These are phyloP conservation scores for Xylariaceae sp. DNA, from an alignment of 2,329 filamentous ascomycete species.

Conservation along the genomic window DNA sequence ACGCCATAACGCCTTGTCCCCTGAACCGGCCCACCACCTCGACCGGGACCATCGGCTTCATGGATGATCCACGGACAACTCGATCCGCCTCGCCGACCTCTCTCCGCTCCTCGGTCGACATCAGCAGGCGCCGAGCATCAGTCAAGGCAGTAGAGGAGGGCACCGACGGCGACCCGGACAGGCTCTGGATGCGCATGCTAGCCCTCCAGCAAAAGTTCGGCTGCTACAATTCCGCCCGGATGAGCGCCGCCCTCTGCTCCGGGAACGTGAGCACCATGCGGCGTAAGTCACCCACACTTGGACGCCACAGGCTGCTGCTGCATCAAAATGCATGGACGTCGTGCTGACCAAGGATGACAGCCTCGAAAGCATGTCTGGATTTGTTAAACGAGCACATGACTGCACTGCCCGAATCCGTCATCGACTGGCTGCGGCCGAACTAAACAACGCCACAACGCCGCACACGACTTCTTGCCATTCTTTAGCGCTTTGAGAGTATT, in stretches of 20 bases:
- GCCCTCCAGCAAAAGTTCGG: conserved; percentile 44
- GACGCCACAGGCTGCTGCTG: too few relatives aligned
- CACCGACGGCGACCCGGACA: conserved; percentile 38
- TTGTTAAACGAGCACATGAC: conserved; percentile 34
- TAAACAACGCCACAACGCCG: neutral
- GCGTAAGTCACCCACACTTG: conserved; percentile 37
- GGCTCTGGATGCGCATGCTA: conserved; percentile 48
- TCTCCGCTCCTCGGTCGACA: conserved; percentile 20
- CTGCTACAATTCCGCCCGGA: conserved; percentile 48
- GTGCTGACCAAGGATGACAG: conserved; percentile 14
- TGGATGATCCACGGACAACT: conserved; percentile 18
- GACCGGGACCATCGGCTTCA: conserved; percentile 1
- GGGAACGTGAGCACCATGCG: conserved; percentile 40
- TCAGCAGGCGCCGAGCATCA: conserved; percentile 26
- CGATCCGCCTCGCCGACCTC: conserved; percentile 29
- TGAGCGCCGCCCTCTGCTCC: conserved; percentile 44
- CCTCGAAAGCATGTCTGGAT: conserved; percentile 34
- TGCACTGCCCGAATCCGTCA: conserved; percentile 26
- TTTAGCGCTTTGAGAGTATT: neutral
- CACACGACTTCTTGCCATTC: neutral
- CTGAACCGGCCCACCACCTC: conserved; percentile 10
- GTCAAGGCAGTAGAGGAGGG: conserved; percentile 33
- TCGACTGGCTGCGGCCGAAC: conserved; percentile 20
- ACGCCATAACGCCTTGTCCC: conserved; percentile 35
- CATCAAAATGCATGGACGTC: neutral